A percentile compares a stretch with the other conserved stretches of the same genome.
Evolutionary conservation across 2,329 filamentous ascomycete genomes (phyloP).

Genomic region (Alternaria rosae): DNA sequence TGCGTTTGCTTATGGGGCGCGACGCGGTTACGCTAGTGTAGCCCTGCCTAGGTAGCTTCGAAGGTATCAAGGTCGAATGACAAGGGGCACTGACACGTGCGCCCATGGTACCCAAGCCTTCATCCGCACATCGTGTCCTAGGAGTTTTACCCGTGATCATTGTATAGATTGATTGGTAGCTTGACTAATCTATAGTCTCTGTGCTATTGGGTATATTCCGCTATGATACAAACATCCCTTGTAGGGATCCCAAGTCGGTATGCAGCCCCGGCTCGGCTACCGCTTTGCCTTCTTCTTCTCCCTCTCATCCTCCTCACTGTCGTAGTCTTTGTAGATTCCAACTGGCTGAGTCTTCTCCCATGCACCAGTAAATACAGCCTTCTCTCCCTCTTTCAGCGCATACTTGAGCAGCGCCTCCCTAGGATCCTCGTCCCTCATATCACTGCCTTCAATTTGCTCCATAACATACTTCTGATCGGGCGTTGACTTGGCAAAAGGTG

Average conservation of each 20-base stretch:
- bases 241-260: slow-evolving; percentile 4
- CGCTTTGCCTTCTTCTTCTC: slow-evolving; percentile 64
- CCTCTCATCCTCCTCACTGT: slow-evolving; percentile 80
- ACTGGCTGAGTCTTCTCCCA: slow-evolving; percentile 93
- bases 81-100: slow-evolving; percentile 9
- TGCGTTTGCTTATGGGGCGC: slow-evolving; percentile 17
- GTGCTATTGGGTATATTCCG: slow-evolving; percentile 16
- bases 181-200: neutral
- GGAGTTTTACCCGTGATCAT: neutral
- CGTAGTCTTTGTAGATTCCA: slow-evolving; percentile 87
- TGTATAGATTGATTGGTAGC: neutral
- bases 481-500: slow-evolving; percentile 88
- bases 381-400: slow-evolving; percentile 88
- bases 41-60: neutral
- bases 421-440: slow-evolving; percentile 96
- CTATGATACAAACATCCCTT: slow-evolving; percentile 9
- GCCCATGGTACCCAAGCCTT: slow-evolving; percentile 1
- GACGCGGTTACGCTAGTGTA: slow-evolving; percentile 17
- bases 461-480: slow-evolving; percentile 90
- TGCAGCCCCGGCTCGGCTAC: slow-evolving; percentile 9
- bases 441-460: slow-evolving; percentile 85
- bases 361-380: slow-evolving; percentile 92
- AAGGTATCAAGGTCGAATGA: slow-evolving; percentile 8
- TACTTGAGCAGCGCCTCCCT: slow-evolving; percentile 94
- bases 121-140: neutral